Evolutionary conservation across 2,329 filamentous ascomycete species (phyloP).

Genomic region (Penicillium brevicompactum): DNA sequence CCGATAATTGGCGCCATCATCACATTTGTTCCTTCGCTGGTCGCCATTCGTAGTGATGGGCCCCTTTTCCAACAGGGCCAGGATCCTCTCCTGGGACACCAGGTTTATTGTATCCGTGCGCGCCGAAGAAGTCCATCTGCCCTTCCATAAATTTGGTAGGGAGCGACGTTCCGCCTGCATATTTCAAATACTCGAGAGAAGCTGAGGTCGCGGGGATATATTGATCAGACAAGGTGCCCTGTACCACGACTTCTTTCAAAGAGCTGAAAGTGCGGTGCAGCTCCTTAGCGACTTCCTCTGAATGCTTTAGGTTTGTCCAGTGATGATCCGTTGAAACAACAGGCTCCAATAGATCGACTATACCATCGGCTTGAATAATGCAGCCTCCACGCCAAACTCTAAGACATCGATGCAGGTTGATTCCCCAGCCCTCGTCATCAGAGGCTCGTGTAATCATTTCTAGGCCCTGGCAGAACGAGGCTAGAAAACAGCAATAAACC

Average conservation of each 20-base stretch:
- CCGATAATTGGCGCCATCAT: background rate
- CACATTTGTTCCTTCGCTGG: constrained; percentile 32
- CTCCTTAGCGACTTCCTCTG: constrained; percentile 54
- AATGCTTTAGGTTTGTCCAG: constrained; percentile 42
- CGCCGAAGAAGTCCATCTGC: constrained; percentile 70
- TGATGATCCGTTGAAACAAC: constrained; percentile 25
- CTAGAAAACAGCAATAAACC: constrained; percentile 63
- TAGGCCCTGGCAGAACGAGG: constrained; percentile 66
- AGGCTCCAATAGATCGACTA: constrained; percentile 59
- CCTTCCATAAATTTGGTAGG: constrained; percentile 72
- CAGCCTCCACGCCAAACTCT: constrained; percentile 69
- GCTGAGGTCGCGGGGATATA: constrained; percentile 62
- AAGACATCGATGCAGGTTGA: constrained; percentile 42
- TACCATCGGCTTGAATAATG: constrained; percentile 69
- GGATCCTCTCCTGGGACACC: constrained; percentile 54
- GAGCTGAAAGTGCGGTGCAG: constrained; percentile 53
- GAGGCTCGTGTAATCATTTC: constrained; percentile 64
- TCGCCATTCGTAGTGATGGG: constrained; percentile 66
- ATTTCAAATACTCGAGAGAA: constrained; percentile 69
- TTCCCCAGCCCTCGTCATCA: constrained; percentile 56
- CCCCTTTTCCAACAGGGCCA: constrained; percentile 56
- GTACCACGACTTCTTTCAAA: constrained; percentile 60
- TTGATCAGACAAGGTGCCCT: constrained; percentile 58
- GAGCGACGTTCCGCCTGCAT: constrained; percentile 59
- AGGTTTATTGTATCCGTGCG: constrained; percentile 62